Base-by-base conservation (phyloP, 1,139 yeast genomes). In the Eremothecium gossypii region DNA sequence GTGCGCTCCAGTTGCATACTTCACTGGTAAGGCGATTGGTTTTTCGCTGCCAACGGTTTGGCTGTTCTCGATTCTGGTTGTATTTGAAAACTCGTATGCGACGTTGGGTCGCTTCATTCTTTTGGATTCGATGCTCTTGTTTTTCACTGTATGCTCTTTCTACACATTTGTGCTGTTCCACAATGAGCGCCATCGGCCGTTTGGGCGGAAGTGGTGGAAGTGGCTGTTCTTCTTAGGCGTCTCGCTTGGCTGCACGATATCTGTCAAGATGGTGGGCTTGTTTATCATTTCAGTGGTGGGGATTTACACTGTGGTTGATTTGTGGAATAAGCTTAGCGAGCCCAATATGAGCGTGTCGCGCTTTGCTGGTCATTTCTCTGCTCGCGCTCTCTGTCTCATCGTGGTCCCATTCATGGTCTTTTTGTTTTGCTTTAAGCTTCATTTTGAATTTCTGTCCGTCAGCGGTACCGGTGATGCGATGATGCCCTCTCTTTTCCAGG, bases 401-500 rank as follows among this genome's bases (percentile, higher is more conserved):
- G 51, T 78, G 14, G 64, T 82, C 36, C 94, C 94, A 48, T 53
- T 77, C 39, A 42, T 66, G 4, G 79, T 83, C 28, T 83, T 81
- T 58, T 63, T 82, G 60, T 58, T 77, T 45, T 73, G 77, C 44
- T 83, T 83, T 69, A 82, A 81, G 57, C 67, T 82, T 46, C 94
- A 83, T 63, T 83, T 83, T 58, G 86, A 77, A 50, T 67, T 83
- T 45, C 70, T 83, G 52, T 76, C 76, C 52, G 81, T 79, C 51
- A 69, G 84, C 10, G 94, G 99, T 49, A 79, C 96, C 13, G 98
- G 98, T 50, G 97, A 91, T 62, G 93, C 96, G 39, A 83, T 83
- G 57, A 93, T 93, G 98, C 84, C 95, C 12, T 86, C 97, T 0
- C 71, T 93, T 51, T 91, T 91, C 76, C 98, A 91, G 68, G 98